Base-by-base conservation (phyloP, 257 asterid genomes). In the Nemophila menziesii region DNA sequence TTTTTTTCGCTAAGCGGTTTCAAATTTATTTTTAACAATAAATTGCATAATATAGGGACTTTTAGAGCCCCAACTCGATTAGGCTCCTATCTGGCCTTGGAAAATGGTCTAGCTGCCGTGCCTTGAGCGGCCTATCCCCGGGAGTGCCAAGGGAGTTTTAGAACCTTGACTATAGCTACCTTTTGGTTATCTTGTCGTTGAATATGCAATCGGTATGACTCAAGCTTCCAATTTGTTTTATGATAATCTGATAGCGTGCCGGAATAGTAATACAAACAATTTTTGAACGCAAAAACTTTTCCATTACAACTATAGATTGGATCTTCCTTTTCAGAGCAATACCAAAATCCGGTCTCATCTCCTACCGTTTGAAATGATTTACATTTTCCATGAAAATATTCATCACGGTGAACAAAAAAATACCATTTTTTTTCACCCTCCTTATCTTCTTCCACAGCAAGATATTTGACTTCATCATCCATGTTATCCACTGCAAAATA, bases 161-260 rank as follows among this genome's bases (percentile, higher is more conserved):
- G 33, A 24, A 24, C 9, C 6, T 9, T 4, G 9, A 24, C 33
- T 24, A 24, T 24, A 24, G 4, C 9, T 52, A 63, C 70, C 65
- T 52, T 16, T 16, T 48, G 44, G 2, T 19, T 20, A 1, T 21
- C 4, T 20, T 20, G 29, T 3, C 2, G 20, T 16, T 16, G 22
- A 5, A 4, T 36, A 7, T 0, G 11, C 33, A 64, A 40, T 16
- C 57, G 41, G 2, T 66, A 71, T 16, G 58, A 48, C 19, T 44
- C 44, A 73, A 66, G 54, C 8, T 48, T 62, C 74, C 78, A 71
- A 33, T 36, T 20, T 8, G 67, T 62, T 44, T 14, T 55, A 44
- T 52, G 58, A 2, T 50, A 22, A 8, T 44, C 24, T 8, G 10
- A 15, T 8, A 5, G 4, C 11, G 43, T 19, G 5, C 59, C 59